A percentile compares a stretch with the other conserved stretches of the same genome.
These are phyloP conservation scores for Sphagnum magellanicum DNA, from an alignment of 228 moss, liverwort and hornwort species.

Conservation along the genomic window DNA sequence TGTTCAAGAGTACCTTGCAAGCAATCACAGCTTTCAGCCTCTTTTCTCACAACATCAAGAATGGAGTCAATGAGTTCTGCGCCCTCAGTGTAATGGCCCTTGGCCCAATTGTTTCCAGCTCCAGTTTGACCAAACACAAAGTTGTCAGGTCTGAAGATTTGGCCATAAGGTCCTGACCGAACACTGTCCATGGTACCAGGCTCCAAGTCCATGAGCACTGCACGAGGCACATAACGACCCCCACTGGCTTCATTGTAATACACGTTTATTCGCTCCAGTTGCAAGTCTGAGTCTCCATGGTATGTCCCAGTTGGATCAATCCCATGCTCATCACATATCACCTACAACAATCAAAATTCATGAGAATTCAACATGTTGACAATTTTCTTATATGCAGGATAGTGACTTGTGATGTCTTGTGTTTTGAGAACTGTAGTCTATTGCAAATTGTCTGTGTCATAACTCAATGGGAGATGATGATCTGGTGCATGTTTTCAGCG, in stretches of 20 bases:
- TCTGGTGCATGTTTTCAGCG: too few relatives aligned
- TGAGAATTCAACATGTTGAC: too few relatives aligned
- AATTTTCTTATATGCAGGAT: too few relatives aligned
- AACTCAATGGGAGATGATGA: too few relatives aligned
- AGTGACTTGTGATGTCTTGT: too few relatives aligned
- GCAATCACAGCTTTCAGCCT: conserved; percentile 56
- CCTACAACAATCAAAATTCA: conserved; percentile 7
- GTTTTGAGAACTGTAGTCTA: too few relatives aligned
- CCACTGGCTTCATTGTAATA: conserved; percentile 61
- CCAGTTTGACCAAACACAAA: conserved; percentile 55
- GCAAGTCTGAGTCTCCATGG: conserved; percentile 55
- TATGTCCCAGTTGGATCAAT: conserved; percentile 58
- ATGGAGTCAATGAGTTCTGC: conserved; percentile 62
- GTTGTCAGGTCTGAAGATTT: conserved; percentile 52
- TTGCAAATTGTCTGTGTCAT: too few relatives aligned
- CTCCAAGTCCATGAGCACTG: conserved; percentile 58
- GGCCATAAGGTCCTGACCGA: conserved; percentile 47
- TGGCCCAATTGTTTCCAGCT: conserved; percentile 55
- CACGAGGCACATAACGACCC: conserved; percentile 53
- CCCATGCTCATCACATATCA: conserved; percentile 56
- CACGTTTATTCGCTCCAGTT: conserved; percentile 51
- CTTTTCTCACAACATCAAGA: conserved; percentile 50
- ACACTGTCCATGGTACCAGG: conserved; percentile 57
- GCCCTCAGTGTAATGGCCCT: conserved; percentile 58
- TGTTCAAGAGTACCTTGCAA: conserved; percentile 26